phyloP scores from a whole-genome alignment of 352 stramenopile species.

The Globisporangium irregulare region DNA sequence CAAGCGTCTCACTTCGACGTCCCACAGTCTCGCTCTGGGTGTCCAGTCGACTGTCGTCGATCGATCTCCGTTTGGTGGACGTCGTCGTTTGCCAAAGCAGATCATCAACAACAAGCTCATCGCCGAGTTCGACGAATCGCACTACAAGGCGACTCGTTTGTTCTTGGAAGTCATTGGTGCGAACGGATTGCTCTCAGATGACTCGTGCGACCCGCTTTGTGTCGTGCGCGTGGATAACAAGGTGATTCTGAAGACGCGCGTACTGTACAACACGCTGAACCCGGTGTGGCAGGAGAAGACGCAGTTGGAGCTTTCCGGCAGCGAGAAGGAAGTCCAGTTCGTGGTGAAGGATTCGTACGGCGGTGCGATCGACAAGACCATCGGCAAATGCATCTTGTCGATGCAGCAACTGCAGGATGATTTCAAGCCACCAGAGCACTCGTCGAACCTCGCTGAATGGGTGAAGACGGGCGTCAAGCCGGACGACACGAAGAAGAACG shows the following conservation, averaged over 20 bases:
- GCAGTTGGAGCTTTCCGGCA: conserved; percentile 48
- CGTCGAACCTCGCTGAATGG: conserved; percentile 76
- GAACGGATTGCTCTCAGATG: conserved; percentile 66
- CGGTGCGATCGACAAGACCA: conserved; percentile 69
- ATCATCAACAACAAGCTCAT: conserved; percentile 67
- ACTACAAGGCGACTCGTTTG: conserved; percentile 60
- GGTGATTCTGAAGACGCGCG: conserved; percentile 62
- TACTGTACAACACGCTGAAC: conserved; percentile 87
- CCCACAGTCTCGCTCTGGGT: conserved; percentile 71
- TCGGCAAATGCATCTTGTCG: conserved; percentile 73
- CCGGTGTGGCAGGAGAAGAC: conserved; percentile 78
- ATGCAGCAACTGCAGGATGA: conserved; percentile 75
- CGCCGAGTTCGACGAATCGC: conserved; percentile 54
- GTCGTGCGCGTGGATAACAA: conserved; percentile 71
- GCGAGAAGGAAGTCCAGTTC: conserved; percentile 63
- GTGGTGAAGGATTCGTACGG: conserved; percentile 86
- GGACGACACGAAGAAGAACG: conserved; percentile 78
- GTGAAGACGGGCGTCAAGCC: conserved; percentile 77
- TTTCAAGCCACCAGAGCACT: conserved; percentile 69
- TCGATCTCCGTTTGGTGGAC: conserved; percentile 70
- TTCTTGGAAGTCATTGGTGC: conserved; percentile 69
- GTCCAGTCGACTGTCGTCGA: conserved; percentile 82
- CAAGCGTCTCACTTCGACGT: conserved; percentile 82
- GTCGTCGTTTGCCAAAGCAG: conserved; percentile 65
- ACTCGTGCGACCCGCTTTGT: conserved; percentile 76